phyloP scores from a whole-genome alignment of 2,329 filamentous ascomycete species.

The Pseudocercospora pini-densiflorae region DNA sequence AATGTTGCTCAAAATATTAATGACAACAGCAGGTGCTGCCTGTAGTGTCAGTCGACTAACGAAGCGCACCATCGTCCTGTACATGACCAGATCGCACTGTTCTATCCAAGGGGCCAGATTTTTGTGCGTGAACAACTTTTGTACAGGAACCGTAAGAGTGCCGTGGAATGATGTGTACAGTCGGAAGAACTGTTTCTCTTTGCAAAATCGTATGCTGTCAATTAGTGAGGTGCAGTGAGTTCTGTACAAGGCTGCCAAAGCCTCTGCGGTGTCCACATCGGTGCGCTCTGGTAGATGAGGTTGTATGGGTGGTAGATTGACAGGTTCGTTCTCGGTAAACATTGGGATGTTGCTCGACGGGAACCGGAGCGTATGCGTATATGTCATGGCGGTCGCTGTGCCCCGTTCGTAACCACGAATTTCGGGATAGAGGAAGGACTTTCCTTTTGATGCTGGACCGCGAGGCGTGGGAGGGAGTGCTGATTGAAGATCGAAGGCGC shows the following conservation, averaged over 20 bases:
- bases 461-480: constrained; percentile 37
- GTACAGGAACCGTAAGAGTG: constrained; percentile 93
- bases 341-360: constrained; percentile 60
- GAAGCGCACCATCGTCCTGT: constrained; percentile 95
- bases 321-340: constrained; percentile 68
- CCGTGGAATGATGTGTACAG: constrained; percentile 95
- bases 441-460: constrained; percentile 48
- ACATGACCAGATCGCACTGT: constrained; percentile 92
- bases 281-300: constrained; percentile 79
- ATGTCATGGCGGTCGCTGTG: constrained; percentile 55
- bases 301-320: constrained; percentile 84
- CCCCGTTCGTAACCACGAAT: constrained; percentile 47
- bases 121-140: constrained; percentile 84
- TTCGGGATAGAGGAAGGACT: constrained; percentile 54
- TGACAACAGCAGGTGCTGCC: constrained; percentile 83
- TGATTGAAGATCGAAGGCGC: constrained; percentile 35
- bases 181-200: constrained; percentile 95
- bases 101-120: constrained; percentile 90
- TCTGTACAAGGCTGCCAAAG: constrained; percentile 83
- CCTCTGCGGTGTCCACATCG: constrained; percentile 84
- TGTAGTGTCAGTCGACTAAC: constrained; percentile 87
- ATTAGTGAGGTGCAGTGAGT: constrained; percentile 95
- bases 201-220: constrained; percentile 94
- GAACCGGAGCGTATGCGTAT: constrained; percentile 67
- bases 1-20: constrained; percentile 86